These are phyloP conservation scores for Sedum album DNA, from an alignment of 164 flowering plant species.

Conservation along the genomic window DNA sequence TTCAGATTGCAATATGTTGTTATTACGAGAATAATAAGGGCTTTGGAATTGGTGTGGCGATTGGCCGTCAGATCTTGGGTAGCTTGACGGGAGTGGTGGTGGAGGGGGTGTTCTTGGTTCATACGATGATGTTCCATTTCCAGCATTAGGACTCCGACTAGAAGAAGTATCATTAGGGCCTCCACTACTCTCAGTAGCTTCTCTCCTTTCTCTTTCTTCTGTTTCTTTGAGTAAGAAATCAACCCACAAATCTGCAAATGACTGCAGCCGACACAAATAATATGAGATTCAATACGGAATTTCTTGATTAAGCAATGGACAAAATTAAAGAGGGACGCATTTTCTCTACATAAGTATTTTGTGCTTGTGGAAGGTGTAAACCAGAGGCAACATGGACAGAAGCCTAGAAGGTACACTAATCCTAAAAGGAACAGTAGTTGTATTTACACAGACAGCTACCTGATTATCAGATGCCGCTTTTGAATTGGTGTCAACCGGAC, in stretches of 20 bases:
- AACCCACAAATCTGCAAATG: slow-evolving; percentile 97
- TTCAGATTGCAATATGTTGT: slow-evolving; percentile 23
- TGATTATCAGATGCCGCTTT: slow-evolving; percentile 62
- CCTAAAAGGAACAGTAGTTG: not conserved
- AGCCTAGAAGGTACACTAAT: not conserved
- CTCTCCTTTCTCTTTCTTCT: slow-evolving; percentile 73
- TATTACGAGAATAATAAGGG: slow-evolving; percentile 17
- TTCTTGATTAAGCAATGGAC: not conserved
- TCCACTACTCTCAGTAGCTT: slow-evolving; percentile 25
- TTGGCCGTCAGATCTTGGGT: slow-evolving; percentile 12
- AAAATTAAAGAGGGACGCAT: not conserved
- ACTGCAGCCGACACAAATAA: slow-evolving; percentile 34
- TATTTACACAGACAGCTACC: slow-evolving; percentile 27
- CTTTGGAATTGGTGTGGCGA: slow-evolving; percentile 16
- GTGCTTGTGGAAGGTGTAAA: not conserved
- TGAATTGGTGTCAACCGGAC: slow-evolving; percentile 37
- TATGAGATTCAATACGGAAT: not conserved
- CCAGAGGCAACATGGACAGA: not conserved
- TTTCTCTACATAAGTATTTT: not conserved
- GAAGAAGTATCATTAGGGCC: slow-evolving; percentile 19
- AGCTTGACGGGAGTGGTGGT: slow-evolving; percentile 14
- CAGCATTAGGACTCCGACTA: slow-evolving; percentile 17
- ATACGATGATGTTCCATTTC: slow-evolving; percentile 12
- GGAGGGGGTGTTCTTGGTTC: slow-evolving; percentile 16
- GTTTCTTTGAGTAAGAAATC: slow-evolving; percentile 96